phyloP scores from a whole-genome alignment of 2,329 filamentous ascomycete genomes.

The Niveomyces coronatus region DNA sequence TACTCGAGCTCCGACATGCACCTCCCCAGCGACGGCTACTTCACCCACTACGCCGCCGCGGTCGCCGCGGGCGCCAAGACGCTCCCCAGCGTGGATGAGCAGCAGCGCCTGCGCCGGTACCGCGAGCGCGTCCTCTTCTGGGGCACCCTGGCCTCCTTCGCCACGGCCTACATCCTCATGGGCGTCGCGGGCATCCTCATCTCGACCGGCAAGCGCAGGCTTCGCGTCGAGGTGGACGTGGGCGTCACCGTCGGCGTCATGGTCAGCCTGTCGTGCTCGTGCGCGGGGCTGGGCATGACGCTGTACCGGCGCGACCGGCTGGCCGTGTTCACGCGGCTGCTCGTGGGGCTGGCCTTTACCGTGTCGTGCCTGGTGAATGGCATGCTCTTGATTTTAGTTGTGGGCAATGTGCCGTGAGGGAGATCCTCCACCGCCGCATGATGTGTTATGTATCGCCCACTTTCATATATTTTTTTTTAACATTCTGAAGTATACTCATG shows the following conservation, averaged over 20 bases:
- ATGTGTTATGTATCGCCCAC: background rate
- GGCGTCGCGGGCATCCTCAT: slow-evolving; percentile 55
- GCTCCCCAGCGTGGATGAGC: slow-evolving; percentile 40
- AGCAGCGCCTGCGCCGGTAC: slow-evolving; percentile 37
- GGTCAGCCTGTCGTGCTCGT: slow-evolving; percentile 53
- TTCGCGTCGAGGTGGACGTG: slow-evolving; percentile 61
- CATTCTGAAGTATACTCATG: slow-evolving; percentile 7
- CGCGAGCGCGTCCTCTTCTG: slow-evolving; percentile 47
- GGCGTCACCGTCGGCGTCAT: slow-evolving; percentile 62
- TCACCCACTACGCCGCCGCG: slow-evolving; percentile 42
- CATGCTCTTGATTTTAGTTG: slow-evolving; percentile 32
- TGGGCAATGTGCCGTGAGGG: slow-evolving; percentile 26
- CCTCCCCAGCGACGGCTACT: slow-evolving; percentile 39
- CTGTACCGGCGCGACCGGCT: slow-evolving; percentile 40
- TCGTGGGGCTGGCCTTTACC: slow-evolving; percentile 28
- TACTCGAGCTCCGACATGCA: slow-evolving; percentile 46
- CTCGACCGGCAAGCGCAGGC: slow-evolving; percentile 55
- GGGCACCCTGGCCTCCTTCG: slow-evolving; percentile 43
- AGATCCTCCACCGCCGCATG: too few species aligned
- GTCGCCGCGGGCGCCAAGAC: too few species aligned
- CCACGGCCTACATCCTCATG: slow-evolving; percentile 52
- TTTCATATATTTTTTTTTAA: background rate
- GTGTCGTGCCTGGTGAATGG: slow-evolving; percentile 31
- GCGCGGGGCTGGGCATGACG: slow-evolving; percentile 49
- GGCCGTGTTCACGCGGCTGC: slow-evolving; percentile 30